Percentiles rank a stretch among this genome's conserved stretches.
These are phyloP conservation scores for Daphne laureola DNA, from an alignment of 441 rosid species.

Conservation along the genomic window DNA sequence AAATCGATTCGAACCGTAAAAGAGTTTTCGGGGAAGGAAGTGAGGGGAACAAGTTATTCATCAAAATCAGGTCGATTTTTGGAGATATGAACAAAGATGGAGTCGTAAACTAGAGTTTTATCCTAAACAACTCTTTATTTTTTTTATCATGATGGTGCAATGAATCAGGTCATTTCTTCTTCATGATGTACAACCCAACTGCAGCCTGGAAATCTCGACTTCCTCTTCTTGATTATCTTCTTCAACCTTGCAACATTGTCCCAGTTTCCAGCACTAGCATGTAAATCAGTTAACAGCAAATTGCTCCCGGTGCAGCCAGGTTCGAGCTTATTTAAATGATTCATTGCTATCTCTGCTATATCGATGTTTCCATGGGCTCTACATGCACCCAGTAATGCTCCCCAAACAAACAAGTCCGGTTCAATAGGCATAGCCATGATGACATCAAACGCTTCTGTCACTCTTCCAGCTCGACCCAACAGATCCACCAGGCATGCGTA, in stretches of 20 bases:
- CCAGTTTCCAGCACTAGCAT: conserved; percentile 63
- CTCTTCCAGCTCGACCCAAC: conserved; percentile 66
- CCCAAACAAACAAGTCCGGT: conserved; percentile 85
- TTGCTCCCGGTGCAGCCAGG: conserved; percentile 59
- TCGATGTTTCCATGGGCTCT: conserved; percentile 57
- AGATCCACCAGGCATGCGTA: conserved; percentile 82
- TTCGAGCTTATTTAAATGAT: conserved; percentile 56
- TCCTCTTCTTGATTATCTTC: conserved; percentile 41
- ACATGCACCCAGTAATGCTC: conserved; percentile 82
- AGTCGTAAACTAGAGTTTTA: no score
- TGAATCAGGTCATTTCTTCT: no score
- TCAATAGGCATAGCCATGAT: conserved; percentile 50
- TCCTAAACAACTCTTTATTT: no score
- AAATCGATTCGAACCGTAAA: no score
- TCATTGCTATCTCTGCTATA: conserved; percentile 55
- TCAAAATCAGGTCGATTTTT: no score
- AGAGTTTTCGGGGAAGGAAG: no score
- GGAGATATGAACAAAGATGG: no score
- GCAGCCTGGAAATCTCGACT: conserved; percentile 41
- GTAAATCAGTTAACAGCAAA: conserved; percentile 45
- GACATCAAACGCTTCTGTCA: conserved; percentile 45
- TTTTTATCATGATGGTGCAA: no score
- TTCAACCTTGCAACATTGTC: conserved; percentile 40
- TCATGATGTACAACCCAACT: conserved; percentile 40
- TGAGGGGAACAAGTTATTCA: no score